Base-by-base conservation (phyloP, 2,329 filamentous ascomycete genomes). In the Epichloe coenophiala region DNA sequence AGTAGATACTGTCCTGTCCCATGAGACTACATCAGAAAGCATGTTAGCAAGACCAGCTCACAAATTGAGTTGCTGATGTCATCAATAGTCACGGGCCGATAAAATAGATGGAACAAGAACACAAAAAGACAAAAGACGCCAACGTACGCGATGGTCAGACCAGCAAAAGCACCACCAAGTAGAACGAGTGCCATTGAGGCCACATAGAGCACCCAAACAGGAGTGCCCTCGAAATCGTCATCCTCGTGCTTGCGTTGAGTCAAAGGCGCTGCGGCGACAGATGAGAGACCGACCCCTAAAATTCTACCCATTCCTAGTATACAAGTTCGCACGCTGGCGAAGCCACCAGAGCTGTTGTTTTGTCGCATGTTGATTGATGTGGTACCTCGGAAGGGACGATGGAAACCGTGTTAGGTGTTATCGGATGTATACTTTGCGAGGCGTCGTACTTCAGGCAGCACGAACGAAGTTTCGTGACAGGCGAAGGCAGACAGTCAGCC, bases 1-100 rank as follows among this genome's bases (percentile, higher is more conserved):
- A 78, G 67, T 98, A 96, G 61, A 97, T 94, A 67, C 94, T 90
- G 71, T 98, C 93, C 71, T 89, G 80, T 49, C 78, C 78, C 78
- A 81, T 81, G 52, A 81, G 65, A 8, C 74, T 77, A 48, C 12
- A 27, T 37, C 21, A 31, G 51, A 27, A n/a, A n/a, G 31, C n/a
- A 17, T 41, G 42, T 53, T 42, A 53, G 49, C 35, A 36, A 27
- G 38, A 19, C 15, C 13, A 37, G 2, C 23, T 52, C n/a, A 35
- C 2, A 19, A 3, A 23, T 17, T 4, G 9, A 19, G 9, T 33
- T 12, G 21, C 40, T 4, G 9, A 39, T 9, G 15, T 33, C 21
- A 36, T 31, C 17, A 40, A 31, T 21, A 3, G 31, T 21, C 19
- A 40, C 2, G n/a, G 6, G 12, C 31, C 13, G 7, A 44, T 37